Base-by-base conservation (phyloP, 768 basidiomycete species). In the Ramaria rubella region DNA sequence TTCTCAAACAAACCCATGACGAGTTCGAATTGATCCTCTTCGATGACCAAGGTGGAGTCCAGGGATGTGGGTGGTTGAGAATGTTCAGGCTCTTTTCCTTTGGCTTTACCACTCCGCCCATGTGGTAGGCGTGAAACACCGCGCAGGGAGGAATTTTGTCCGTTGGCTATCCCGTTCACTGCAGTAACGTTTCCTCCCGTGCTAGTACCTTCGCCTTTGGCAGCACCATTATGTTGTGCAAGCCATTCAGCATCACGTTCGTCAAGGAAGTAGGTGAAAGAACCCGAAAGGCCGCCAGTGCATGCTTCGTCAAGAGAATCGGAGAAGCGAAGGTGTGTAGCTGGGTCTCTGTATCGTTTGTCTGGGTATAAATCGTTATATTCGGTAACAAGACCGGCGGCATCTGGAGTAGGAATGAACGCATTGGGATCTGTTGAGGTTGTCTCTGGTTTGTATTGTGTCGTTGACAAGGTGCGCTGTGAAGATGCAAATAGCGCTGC, bases 211-310 rank as follows among this genome's bases (percentile, higher is more conserved):
- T 93, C 90, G 17, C 87, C 90, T 14, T 86, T 78, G 1, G 88
- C 90, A 56, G 86, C 82, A 65, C 86, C 86, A 64, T 97, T 96
- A 66, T 91, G 92, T 71, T 83, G 87, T 63, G 90, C 87, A 30
- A 99, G 79, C 95, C 95, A 99, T 61, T 88, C 87, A 64, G 87
- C 84, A 73, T 98, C 95, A 17, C 87, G 85, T 69, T 98, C 96
- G 64, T 99, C 95, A 88, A 97, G 90, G 61, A 83, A 90, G 66
- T 98, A 97, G 1, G 85, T 83, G 70, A 87, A 87, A 0, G 87
- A 87, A 62, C 87, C 83, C 30, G 81, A 72, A 56, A 93, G 79
- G 11, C 81, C 82, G 60, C 73, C 77, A 4, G 69, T 68, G 62
- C 77, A 74, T 8, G 81, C 75, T 61, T 94, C 92, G 63, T 98